Percentiles rank a stretch among this genome's conserved stretches.
Conservation (phyloP, 345 rosid genomes). For the Bruguiera sexangula region DNA sequence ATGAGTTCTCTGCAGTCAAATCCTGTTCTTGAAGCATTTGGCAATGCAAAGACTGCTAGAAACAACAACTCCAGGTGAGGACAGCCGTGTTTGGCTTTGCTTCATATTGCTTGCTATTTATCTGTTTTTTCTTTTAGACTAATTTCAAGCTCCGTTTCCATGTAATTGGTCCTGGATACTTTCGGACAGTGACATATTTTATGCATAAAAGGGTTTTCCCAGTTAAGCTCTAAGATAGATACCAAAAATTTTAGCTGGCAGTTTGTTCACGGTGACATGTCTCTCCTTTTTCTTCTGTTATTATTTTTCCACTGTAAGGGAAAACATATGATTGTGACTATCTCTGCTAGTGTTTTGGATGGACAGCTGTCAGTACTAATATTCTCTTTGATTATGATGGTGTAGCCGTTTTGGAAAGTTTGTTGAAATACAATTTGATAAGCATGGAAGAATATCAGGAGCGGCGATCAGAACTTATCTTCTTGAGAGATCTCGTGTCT, state of each 20-base stretch:
- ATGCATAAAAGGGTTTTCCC: slow-evolving; percentile 4
- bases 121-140: not conserved
- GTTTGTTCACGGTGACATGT: not conserved
- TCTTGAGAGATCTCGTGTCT: slow-evolving; percentile 93
- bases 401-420: slow-evolving; percentile 93
- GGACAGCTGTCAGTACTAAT: slow-evolving; percentile 1
- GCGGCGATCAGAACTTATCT: slow-evolving; percentile 96
- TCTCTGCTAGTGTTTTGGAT: not conserved
- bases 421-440: slow-evolving; percentile 87
- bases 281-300: not conserved
- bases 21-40: slow-evolving; percentile 95
- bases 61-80: slow-evolving; percentile 86
- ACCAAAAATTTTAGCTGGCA: slow-evolving; percentile 1
- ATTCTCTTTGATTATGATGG: slow-evolving; percentile 16
- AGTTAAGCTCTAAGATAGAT: slow-evolving; percentile 1
- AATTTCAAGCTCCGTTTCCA: slow-evolving; percentile 10
- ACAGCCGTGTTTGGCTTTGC: not conserved
- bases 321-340: not conserved
- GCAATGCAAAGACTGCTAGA: slow-evolving; percentile 88
- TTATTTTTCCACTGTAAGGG: not conserved
- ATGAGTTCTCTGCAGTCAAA: slow-evolving; percentile 63
- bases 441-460: slow-evolving; percentile 76
- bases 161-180: not conserved
- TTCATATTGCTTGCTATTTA: not conserved
- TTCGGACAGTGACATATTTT: not conserved